Conservation (phyloP, 768 basidiomycete genomes). For the Leccinum subgranulosum region DNA sequence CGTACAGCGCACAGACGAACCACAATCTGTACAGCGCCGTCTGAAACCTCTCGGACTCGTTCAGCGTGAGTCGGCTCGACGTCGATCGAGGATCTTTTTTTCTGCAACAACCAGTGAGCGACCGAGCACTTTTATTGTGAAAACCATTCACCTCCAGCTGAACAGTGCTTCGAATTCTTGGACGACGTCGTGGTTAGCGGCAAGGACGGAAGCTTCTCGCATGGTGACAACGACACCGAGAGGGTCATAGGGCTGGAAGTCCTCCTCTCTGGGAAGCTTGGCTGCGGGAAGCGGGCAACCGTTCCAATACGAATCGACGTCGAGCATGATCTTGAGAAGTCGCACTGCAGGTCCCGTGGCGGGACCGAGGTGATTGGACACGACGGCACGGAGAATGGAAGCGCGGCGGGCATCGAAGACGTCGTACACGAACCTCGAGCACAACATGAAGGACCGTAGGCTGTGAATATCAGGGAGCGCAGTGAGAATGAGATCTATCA, state of each 20-base stretch:
- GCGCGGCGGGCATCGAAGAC: constrained; percentile 10
- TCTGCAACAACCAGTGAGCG: constrained; percentile 21
- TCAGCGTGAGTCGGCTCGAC: background rate
- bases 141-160: constrained; percentile 19
- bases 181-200: constrained; percentile 15
- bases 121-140: background rate
- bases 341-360: constrained; percentile 8
- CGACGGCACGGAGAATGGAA: constrained; percentile 12
- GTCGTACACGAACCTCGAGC: constrained; percentile 17
- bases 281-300: constrained; percentile 8
- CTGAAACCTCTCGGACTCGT: background rate
- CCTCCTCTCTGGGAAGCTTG: constrained; percentile 13
- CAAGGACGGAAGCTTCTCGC: constrained; percentile 14
- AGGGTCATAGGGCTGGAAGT: background rate
- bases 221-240: background rate
- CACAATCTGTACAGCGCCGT: background rate
- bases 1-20: background rate
- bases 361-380: constrained; percentile 16
- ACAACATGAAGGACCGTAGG: constrained; percentile 11
- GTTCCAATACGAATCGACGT: constrained; percentile 14
- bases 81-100: constrained; percentile 33
- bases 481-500: constrained; percentile 12
- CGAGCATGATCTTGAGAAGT: constrained; percentile 14
- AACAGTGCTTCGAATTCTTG: constrained; percentile 13
- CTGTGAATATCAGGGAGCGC: constrained; percentile 8